Evolutionary conservation across 148 eudicot genomes (phyloP), one percentile per base, ranked within the genome.

Genomic region (Hydrangea macrophylla): DNA sequence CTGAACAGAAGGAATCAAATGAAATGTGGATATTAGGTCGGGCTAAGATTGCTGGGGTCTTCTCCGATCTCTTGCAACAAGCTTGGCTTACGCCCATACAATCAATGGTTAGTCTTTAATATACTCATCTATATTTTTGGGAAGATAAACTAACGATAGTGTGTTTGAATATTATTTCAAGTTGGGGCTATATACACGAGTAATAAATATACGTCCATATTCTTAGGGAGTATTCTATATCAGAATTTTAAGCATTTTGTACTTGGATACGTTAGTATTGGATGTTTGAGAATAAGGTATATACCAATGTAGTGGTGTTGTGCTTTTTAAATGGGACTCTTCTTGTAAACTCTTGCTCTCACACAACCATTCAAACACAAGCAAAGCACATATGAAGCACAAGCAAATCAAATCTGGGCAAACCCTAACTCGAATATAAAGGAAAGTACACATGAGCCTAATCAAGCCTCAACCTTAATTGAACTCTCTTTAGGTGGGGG

Each of bases 21-120:
- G 73, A 45, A 32, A 71, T 75, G 26, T 81, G 81, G 86, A 69
- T 70, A 35, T 69, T 88, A 69, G 80, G 79, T 65, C 80, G 73
- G 42, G 68, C 69, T 65, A 76, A 63, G 44, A 85, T 86, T 56
- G 84, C 88, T 32, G 68, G 68, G 36, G 88, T 86, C 33, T 85
- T 86, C 71, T 84, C 96, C 40, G 76, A 71, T 68, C 86, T 89
- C 69, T 76, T 89, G 83, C 88, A 83, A 65, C 75, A 70, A 56
- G 92, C 88, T 65, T 89, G 96, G 96, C 79, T 89, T 67, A 74
- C 59, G 58, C 76, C 82, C 30, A 44, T 48, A 25, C 81, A 79
- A 68, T 60, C 72, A 53, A 64, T 70, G 91, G 95, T 89, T 55
- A 76, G 95, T 75, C 42, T 40, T 40, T 9, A 24, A 37, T 26